phyloP scores from a whole-genome alignment of 1,284 basidiomycete genomes.

The Pseudozyma hubeiensis region DNA sequence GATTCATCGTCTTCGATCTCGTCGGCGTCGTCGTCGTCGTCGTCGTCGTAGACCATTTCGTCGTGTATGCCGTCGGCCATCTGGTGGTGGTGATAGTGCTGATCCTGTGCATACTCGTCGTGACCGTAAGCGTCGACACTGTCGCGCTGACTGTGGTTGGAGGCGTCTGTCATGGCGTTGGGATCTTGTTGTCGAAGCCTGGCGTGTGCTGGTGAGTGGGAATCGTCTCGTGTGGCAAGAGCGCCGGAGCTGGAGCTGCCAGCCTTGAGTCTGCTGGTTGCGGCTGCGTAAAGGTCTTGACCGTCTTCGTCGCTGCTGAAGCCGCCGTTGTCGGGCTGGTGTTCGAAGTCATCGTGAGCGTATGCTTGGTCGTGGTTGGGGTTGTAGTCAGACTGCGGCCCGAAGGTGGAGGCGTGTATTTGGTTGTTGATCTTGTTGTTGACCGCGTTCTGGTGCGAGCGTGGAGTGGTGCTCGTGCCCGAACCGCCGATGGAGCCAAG shows the following conservation, averaged over 20 bases:
- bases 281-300: constrained; percentile 49
- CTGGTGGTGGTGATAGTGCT: constrained; percentile 32
- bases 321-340: constrained; percentile 47
- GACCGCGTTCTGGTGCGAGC: constrained; percentile 43
- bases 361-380: constrained; percentile 23
- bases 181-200: constrained; percentile 20
- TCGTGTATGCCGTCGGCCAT: constrained; percentile 45
- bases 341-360: constrained; percentile 25
- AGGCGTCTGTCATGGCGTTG: constrained; percentile 20
- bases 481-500: constrained; percentile 44
- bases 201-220: constrained; percentile 15
- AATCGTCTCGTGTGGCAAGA: constrained; percentile 42
- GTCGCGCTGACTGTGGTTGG: constrained; percentile 22
- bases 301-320: constrained; percentile 60
- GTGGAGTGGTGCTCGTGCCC: constrained; percentile 44
- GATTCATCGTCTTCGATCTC: constrained; percentile 65
- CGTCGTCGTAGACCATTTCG: constrained; percentile 54
- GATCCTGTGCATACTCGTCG: constrained; percentile 30
- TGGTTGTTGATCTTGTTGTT: constrained; percentile 46
- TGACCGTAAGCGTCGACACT: constrained; percentile 29
- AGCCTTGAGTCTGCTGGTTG: constrained; percentile 42
- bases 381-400: constrained; percentile 23
- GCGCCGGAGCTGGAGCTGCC: constrained; percentile 50
- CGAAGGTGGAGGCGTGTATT: constrained; percentile 47
- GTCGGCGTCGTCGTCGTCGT: constrained; percentile 59